Conservation (phyloP, 768 basidiomycete species). For the Naganishia onofrii region DNA sequence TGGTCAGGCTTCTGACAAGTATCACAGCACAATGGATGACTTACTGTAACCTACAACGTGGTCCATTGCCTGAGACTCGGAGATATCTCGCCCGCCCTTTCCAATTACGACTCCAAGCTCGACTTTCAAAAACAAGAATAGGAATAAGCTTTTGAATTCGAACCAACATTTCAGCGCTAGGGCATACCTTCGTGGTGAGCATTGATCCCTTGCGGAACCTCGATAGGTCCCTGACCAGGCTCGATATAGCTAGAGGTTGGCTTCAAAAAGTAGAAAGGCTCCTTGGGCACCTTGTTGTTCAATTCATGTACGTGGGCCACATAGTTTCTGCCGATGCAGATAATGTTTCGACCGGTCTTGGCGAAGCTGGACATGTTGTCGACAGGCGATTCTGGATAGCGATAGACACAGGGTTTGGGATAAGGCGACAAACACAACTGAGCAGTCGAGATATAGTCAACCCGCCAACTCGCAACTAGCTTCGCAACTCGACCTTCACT, state of each 20-base stretch:
- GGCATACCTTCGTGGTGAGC: slow-evolving; percentile 84
- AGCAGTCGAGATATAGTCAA: neutral
- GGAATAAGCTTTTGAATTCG: neutral
- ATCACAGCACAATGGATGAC: slow-evolving; percentile 24
- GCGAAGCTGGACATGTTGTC: slow-evolving; percentile 20
- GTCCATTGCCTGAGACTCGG: slow-evolving; percentile 65
- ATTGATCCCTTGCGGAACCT: slow-evolving; percentile 77
- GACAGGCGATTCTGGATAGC: neutral
- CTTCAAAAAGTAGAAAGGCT: slow-evolving; percentile 98
- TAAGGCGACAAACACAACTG: neutral
- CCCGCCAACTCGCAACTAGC: too few species aligned
- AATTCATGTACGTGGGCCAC: slow-evolving; percentile 81
- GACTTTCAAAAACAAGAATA: slow-evolving; percentile 58
- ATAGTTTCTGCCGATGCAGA: slow-evolving; percentile 95
- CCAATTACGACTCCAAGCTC: slow-evolving; percentile 97
- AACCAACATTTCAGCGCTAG: neutral
- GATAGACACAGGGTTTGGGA: neutral
- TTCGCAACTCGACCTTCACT: neutral
- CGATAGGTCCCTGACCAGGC: slow-evolving; percentile 63
- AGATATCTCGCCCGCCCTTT: slow-evolving; percentile 77
- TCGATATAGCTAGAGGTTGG: slow-evolving; percentile 84
- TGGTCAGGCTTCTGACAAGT: neutral
- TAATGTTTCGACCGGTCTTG: slow-evolving; percentile 56
- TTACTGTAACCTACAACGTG: slow-evolving; percentile 90
- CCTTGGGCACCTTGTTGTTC: slow-evolving; percentile 79